Base-by-base conservation (phyloP, 352 stramenopile species). In the Phytophthora palmivora region DNA sequence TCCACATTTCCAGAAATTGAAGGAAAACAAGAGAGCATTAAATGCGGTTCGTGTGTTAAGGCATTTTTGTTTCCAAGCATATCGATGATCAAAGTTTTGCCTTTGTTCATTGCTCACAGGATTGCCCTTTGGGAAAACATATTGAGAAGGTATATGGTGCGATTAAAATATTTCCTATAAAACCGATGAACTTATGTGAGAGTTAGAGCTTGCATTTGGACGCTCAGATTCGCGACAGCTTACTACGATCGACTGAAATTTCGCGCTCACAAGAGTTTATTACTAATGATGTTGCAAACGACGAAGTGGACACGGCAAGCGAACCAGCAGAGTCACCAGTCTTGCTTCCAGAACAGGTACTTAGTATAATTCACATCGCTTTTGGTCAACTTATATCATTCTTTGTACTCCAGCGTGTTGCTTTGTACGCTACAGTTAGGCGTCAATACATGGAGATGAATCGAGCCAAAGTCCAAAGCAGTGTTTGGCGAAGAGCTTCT, bases 361-460 rank as follows among this genome's bases (percentile, higher is more conserved):
- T 36, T 21, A n/a, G n/a, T 15, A 19, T 2, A 11, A 28, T 58
- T 32, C 19, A 21, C 2, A 33, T 4, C 1, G 6, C 37, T 21
- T 24, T 49, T 32, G 22, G 16, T 16, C 43, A 39, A 12, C 58
- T 46, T 36, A 49, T 43, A 16, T 9, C 22, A 56, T 21, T 59
- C 8, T 10, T 22, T 4, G 9, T 69, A 12, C 16, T 37, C 28
- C 39, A 88, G 82, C 82, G 79, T 16, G 51, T 74, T 10, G 63
- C 73, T 24, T 30, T 91, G 21, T 88, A 82, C 43, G 69, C 76
- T 3, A 72, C 67, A 11, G 82, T 89, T 18, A 72, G 79, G 7
- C 78, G 76, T 4, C 67, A 74, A 19, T 91, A 84, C 63, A 91
- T 91, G 82, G 72, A 80, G 16, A 65, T 70, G 32, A 80, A 87